These are phyloP conservation scores for Teunomyces atbi DNA, from an alignment of 805 yeast genomes.

Conservation along the genomic window DNA sequence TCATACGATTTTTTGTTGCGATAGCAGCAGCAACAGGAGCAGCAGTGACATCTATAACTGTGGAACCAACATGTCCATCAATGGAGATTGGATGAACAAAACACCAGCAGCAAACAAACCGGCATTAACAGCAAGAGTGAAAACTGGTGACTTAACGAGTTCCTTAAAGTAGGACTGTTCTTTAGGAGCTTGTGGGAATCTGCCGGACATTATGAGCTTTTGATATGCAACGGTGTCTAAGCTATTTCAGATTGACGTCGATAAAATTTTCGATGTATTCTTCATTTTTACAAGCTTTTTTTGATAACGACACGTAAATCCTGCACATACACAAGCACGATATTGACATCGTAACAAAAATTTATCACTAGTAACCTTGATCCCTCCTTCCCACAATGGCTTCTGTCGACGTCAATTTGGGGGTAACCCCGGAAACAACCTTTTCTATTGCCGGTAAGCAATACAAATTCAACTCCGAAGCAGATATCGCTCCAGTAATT, in stretches of 20 bases:
- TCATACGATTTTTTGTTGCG: background rate
- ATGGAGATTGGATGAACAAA: conserved; percentile 71
- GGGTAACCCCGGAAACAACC: conserved; percentile 43
- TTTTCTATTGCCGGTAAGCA: conserved; percentile 74
- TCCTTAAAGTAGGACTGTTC: conserved; percentile 42
- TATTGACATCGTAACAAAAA: background rate
- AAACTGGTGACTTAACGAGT: conserved; percentile 62
- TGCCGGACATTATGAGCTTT: conserved; percentile 9
- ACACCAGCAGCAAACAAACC: conserved; percentile 70
- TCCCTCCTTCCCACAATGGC: conserved; percentile 15
- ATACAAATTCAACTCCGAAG: conserved; percentile 67
- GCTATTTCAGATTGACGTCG: background rate
- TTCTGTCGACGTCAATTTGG: conserved; percentile 22
- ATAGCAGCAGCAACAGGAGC: background rate
- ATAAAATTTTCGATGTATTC: background rate
- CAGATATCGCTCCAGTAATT: conserved; percentile 71
- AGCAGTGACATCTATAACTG: conserved; percentile 42
- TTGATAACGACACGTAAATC: background rate
- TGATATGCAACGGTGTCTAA: background rate
- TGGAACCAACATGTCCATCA: conserved; percentile 81
- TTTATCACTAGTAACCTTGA: background rate
- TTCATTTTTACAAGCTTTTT: background rate
- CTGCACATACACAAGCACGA: background rate
- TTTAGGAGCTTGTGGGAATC: conserved; percentile 19
- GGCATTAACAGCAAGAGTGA: conserved; percentile 62